A percentile compares a stretch with the other conserved stretches of the same genome.
Evolutionary conservation across 1,284 basidiomycete genomes (phyloP).

Genomic region (Malassezia equina): DNA sequence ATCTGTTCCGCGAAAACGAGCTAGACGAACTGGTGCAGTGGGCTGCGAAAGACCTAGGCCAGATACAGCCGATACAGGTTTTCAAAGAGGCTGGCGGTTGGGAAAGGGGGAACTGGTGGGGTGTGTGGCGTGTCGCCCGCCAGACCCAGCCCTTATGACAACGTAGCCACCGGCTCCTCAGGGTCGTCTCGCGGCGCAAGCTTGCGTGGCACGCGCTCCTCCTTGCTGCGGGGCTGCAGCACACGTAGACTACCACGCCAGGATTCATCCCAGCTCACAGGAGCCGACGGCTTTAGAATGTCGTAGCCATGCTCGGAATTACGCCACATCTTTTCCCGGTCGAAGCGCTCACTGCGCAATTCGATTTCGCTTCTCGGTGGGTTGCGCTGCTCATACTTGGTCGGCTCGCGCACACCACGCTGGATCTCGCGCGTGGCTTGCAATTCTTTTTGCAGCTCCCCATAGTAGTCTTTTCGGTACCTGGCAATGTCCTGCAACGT

Average conservation of each 20-base stretch:
- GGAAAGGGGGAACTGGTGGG: constrained; percentile 48
- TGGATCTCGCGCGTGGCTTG: constrained; percentile 65
- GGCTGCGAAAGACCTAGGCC: constrained; percentile 21
- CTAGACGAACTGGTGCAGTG: constrained; percentile 36
- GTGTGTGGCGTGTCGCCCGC: constrained; percentile 36
- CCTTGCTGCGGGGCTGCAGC: constrained; percentile 7
- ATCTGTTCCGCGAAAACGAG: constrained; percentile 40
- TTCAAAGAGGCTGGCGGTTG: constrained; percentile 33
- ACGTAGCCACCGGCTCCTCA: constrained; percentile 16
- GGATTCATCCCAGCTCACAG: constrained; percentile 66
- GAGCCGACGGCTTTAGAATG: constrained; percentile 59
- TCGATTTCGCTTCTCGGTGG: constrained; percentile 80
- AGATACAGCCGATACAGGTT: constrained; percentile 15
- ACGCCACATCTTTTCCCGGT: constrained; percentile 76
- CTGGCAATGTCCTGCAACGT: constrained; percentile 60
- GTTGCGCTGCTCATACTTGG: constrained; percentile 67
- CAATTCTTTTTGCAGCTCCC: constrained; percentile 61
- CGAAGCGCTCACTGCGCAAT: constrained; percentile 52
- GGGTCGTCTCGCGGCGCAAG: constrained; percentile 5
- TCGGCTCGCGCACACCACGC: constrained; percentile 67
- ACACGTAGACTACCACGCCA: constrained; percentile 61
- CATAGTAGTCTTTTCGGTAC: constrained; percentile 67
- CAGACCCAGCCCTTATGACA: not conserved
- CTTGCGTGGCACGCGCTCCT: constrained; percentile 18
- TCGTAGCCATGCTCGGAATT: constrained; percentile 66